Percentiles rank a stretch among this genome's conserved stretches.
These are phyloP conservation scores for Moelleriella libera DNA, from an alignment of 2,329 filamentous ascomycete species.

Conservation along the genomic window DNA sequence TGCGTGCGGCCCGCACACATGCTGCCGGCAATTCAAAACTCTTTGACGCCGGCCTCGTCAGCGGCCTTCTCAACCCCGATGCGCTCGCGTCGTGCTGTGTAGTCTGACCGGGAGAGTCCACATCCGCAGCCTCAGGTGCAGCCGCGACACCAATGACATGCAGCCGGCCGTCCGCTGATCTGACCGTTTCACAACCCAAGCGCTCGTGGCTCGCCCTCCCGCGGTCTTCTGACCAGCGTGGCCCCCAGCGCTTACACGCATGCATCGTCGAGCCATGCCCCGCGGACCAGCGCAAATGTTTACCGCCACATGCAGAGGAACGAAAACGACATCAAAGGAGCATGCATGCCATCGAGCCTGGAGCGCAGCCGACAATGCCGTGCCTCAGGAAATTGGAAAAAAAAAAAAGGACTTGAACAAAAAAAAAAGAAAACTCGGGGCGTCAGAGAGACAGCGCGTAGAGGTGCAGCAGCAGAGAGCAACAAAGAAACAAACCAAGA, in stretches of 20 bases:
- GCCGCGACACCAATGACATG: neutral
- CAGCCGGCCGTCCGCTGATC: neutral
- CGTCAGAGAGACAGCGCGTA: neutral
- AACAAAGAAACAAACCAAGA: constrained; percentile 7
- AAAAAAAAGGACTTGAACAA: neutral
- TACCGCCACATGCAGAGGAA: neutral
- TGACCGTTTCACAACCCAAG: neutral
- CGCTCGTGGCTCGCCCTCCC: neutral
- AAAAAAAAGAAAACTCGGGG: constrained; percentile 3
- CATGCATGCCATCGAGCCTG: no score
- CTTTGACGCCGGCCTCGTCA: constrained; percentile 2
- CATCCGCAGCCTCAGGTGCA: constrained; percentile 3
- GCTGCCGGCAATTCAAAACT: neutral
- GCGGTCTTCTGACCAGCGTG: no score
- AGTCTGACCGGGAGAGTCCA: neutral
- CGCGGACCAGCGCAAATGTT: neutral
- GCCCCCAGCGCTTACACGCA: neutral
- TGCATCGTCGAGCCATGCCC: neutral
- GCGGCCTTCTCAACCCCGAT: neutral
- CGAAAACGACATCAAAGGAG: no score
- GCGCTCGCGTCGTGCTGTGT: neutral
- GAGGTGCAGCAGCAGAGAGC: neutral
- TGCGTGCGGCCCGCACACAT: neutral
- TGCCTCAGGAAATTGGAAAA: no score
- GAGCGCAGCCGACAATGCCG: no score